Evolutionary conservation across 805 yeast genomes (phyloP), one percentile per base, ranked within the genome.

Genomic region (Torulaspora maleeae): DNA sequence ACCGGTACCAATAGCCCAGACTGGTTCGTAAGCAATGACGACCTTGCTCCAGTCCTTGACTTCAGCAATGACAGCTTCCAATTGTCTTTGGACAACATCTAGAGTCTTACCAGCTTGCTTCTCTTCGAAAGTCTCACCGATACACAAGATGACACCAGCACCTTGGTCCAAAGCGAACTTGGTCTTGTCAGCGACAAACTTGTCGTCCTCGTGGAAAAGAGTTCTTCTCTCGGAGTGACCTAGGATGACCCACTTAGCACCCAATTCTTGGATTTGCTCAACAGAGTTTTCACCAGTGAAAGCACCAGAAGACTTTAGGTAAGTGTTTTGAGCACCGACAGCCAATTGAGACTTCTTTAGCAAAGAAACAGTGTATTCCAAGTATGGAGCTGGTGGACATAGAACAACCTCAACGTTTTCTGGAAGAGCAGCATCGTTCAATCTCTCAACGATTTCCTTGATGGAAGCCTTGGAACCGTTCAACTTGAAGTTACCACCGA

Each of bases 1-100:
- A 67, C 99, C 99, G 60, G 98, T 90, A 71, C 99, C 99, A 63
- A 93, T 93, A 62, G 99, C 99, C 99, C 99, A 93, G 59, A 93
- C 96, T 62, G 99, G 99, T 77, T 93, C 99, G 76, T 93, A 93
- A 64, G 99, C 99, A 70, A 93, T 74, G 56, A 93, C 98, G 58
- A 93, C 77, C 71, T 86, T 78, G 54, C 84, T 63, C 98, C 98
- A 91, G 82, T 90, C 97, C 63, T 68, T 63, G 53, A 88, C 82
- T 51, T 83, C 75, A 67, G 80, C 84, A 63, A 85, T 73, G 51
- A 85, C 97, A 52, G 98, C 96, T 58, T 80, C 77, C 66, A 91
- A 77, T 79, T 93, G 98, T 76, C 86, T 82, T 69, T 84, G 79
- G 71, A 86, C 83, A 53, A 93, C 95, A 24, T 80, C 79, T 61